These are phyloP conservation scores for Nicotiana tabacum DNA, from an alignment of 257 asterid genomes.

Conservation along the genomic window DNA sequence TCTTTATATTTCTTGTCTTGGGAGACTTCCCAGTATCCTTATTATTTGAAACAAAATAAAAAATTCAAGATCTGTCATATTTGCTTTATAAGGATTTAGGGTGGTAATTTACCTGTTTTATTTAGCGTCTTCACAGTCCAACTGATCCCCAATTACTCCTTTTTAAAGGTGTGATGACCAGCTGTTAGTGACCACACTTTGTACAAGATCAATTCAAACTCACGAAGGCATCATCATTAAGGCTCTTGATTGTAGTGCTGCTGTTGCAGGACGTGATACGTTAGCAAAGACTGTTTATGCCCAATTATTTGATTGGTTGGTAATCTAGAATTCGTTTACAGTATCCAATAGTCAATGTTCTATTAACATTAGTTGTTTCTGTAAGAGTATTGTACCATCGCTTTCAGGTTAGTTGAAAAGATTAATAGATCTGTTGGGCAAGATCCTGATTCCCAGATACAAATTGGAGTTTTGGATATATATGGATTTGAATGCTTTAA, in stretches of 20 bases:
- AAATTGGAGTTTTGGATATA: constrained; percentile 93
- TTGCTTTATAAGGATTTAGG: background rate
- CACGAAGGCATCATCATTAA: constrained; percentile 81
- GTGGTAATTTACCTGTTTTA: background rate
- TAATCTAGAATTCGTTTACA: constrained; percentile 14
- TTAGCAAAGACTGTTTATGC: constrained; percentile 96
- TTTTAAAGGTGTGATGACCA: constrained; percentile 75
- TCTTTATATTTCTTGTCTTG: constrained; percentile 4
- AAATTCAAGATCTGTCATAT: background rate
- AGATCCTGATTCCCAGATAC: constrained; percentile 78
- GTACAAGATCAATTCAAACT: constrained; percentile 92
- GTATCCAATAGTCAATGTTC: constrained; percentile 6
- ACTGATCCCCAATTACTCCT: background rate
- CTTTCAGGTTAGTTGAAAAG: constrained; percentile 93
- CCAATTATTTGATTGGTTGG: constrained; percentile 90
- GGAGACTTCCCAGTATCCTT: background rate
- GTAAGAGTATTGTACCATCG: background rate
- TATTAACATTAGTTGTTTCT: background rate
- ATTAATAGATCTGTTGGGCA: constrained; percentile 96
- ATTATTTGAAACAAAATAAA: background rate
- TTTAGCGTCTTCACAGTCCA: background rate
- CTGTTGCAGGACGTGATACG: constrained; percentile 94
- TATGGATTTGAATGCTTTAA: constrained; percentile 98
- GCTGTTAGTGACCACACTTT: constrained; percentile 74
- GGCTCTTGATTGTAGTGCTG: constrained; percentile 88